phyloP scores from a whole-genome alignment of 2,329 filamentous ascomycete species.

The Cladosporium sp. region DNA sequence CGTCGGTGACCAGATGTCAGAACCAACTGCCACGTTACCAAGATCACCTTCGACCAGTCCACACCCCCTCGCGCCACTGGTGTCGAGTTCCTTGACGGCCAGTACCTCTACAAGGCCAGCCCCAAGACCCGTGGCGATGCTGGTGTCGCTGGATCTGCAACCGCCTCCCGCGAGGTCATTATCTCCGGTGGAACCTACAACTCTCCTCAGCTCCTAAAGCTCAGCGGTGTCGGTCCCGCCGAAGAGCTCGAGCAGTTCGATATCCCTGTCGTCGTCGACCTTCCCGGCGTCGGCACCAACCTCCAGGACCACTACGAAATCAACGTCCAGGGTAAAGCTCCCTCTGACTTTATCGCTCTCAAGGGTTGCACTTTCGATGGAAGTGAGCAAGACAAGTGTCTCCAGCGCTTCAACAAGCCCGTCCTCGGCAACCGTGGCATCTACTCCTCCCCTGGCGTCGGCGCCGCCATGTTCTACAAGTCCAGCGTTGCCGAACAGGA shows the following conservation, averaged over 20 bases:
- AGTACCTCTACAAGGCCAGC: conserved; percentile 37
- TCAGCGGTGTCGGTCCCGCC: conserved; percentile 57
- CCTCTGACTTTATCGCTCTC: conserved; percentile 33
- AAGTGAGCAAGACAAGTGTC: conserved; percentile 36
- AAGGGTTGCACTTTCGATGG: conserved; percentile 38
- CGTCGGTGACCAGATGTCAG: conserved; percentile 42
- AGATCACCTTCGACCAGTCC: conserved; percentile 61
- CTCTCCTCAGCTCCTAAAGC: conserved; percentile 61
- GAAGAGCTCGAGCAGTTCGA: conserved; percentile 48
- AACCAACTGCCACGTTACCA: conserved; percentile 61
- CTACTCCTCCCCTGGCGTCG: conserved; percentile 51
- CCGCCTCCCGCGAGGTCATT: conserved; percentile 44
- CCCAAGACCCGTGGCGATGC: conserved; percentile 29
- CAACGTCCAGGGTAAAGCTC: conserved; percentile 44
- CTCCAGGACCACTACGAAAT: conserved; percentile 59
- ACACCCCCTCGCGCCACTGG: conserved; percentile 47
- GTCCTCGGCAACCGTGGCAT: conserved; percentile 36
- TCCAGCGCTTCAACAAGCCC: conserved; percentile 40
- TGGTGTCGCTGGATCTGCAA: conserved; percentile 39
- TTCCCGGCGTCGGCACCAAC: conserved; percentile 60
- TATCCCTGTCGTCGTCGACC: conserved; percentile 52
- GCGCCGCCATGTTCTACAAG: conserved; percentile 44
- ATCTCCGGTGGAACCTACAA: conserved; percentile 56
- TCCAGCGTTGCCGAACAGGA: conserved; percentile 38
- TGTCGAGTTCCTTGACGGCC: conserved; percentile 41